Percentiles rank a stretch among this genome's conserved stretches.
Evolutionary conservation across 164 flowering plant genomes (phyloP).

Genomic region (Akebia trifoliata): DNA sequence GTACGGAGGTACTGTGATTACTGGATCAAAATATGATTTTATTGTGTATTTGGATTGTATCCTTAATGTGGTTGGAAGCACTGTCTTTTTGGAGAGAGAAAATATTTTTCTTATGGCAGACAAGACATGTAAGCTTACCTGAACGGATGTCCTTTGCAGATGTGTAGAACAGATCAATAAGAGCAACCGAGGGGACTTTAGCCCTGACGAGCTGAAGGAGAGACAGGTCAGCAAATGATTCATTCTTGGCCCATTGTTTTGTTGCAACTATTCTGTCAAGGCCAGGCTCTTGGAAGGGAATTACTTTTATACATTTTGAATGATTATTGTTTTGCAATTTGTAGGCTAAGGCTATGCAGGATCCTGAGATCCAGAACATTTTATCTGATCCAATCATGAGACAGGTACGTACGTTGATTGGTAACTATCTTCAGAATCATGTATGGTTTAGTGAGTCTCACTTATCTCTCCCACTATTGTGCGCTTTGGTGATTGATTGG

Average conservation of each 20-base stretch:
- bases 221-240: constrained; percentile 66
- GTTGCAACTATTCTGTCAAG: too few relatives aligned
- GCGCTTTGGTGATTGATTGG: background rate
- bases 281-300: too few relatives aligned
- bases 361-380: constrained; percentile 92
- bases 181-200: constrained; percentile 84
- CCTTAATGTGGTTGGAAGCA: too few relatives aligned
- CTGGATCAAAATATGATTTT: background rate
- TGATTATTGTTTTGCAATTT: constrained; percentile 36
- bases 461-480: background rate
- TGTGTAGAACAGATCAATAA: constrained; percentile 90
- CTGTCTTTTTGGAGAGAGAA: too few relatives aligned
- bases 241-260: background rate
- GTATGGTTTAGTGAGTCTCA: background rate
- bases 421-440: background rate
- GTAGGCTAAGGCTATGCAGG: constrained; percentile 97
- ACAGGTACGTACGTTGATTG: constrained; percentile 49
- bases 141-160: constrained; percentile 42
- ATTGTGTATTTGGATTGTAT: too few relatives aligned
- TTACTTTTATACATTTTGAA: too few relatives aligned
- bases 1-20: constrained; percentile 46
- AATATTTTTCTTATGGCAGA: too few relatives aligned
- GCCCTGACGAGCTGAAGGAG: constrained; percentile 89
- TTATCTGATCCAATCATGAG: constrained; percentile 93
- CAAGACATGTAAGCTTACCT: too few relatives aligned